A percentile compares a stretch with the other conserved stretches of the same genome.
These are phyloP conservation scores for Ilex asprella DNA, from an alignment of 257 asterid genomes.

Conservation along the genomic window DNA sequence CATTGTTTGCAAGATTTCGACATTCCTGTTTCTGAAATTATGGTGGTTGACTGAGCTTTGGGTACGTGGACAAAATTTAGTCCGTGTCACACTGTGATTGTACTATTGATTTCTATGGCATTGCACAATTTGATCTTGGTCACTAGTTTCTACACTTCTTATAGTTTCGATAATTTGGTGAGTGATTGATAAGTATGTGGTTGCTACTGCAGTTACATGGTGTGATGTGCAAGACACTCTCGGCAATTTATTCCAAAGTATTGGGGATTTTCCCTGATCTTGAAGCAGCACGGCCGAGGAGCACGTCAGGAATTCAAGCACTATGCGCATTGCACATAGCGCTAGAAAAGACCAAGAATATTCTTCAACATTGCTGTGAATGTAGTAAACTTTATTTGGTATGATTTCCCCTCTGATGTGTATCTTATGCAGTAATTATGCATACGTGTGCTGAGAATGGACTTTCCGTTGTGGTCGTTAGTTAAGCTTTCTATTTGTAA, in stretches of 20 bases:
- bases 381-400: constrained; percentile 99
- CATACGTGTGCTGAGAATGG: too few species aligned
- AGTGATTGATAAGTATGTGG: constrained; percentile 16
- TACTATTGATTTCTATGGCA: too few species aligned
- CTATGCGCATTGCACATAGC: constrained; percentile 95
- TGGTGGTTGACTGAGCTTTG: too few species aligned
- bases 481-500: too few species aligned
- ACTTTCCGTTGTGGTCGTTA: too few species aligned
- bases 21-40: too few species aligned
- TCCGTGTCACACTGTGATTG: too few species aligned
- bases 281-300: constrained; percentile 94
- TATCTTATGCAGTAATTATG: too few species aligned
- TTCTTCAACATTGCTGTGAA: constrained; percentile 93
- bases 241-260: constrained; percentile 64
- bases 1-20: too few species aligned
- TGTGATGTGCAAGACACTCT: constrained; percentile 89
- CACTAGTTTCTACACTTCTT: too few species aligned
- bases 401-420: constrained; percentile 7
- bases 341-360: constrained; percentile 90
- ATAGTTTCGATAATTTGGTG: neutral
- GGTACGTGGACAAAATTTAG: too few species aligned
- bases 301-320: constrained; percentile 99
- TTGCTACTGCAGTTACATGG: constrained; percentile 76
- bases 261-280: constrained; percentile 86
- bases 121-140: too few species aligned